These are phyloP conservation scores for Colletotrichum eleusines DNA, from an alignment of 2,329 filamentous ascomycete genomes.

Conservation along the genomic window DNA sequence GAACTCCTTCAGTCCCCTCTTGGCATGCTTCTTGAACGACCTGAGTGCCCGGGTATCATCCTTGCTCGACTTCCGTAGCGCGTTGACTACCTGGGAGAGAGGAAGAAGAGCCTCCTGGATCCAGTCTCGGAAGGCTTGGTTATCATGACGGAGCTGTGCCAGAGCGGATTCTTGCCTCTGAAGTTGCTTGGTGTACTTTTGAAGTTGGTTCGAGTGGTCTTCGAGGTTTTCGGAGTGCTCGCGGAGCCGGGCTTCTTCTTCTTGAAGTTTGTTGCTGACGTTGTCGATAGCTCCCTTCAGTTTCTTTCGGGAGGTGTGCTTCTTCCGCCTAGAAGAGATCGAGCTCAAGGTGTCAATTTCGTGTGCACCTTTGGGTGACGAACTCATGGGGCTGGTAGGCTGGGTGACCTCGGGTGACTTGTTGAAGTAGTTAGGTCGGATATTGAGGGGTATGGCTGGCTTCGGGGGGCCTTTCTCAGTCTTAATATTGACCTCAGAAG, in stretches of 20 bases:
- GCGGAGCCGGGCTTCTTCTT: not conserved
- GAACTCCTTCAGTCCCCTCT: not conserved
- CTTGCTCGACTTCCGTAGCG: slow-evolving; percentile 5
- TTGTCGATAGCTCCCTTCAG: not conserved
- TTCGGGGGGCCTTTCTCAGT: not conserved
- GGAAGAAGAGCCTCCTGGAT: not conserved
- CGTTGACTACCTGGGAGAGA: not conserved
- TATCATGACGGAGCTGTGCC: not conserved
- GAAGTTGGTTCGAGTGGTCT: not conserved
- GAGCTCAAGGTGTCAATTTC: not conserved
- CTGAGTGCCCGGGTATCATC: not conserved
- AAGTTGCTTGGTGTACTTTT: not conserved
- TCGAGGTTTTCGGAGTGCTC: not conserved
- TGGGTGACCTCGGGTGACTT: not conserved
- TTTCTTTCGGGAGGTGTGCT: not conserved
- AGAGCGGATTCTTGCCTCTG: not conserved
- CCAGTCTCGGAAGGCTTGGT: not conserved
- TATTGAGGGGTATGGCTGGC: not conserved
- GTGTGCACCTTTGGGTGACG: not conserved
- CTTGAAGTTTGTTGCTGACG: not conserved
- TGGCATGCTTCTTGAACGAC: not conserved
- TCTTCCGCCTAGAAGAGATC: not conserved
- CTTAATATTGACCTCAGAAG: not conserved
- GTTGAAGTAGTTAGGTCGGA: not conserved
- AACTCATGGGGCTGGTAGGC: no score